These are phyloP conservation scores for Xylariaceae sp. DNA, from an alignment of 2,329 filamentous ascomycete species.

Conservation along the genomic window DNA sequence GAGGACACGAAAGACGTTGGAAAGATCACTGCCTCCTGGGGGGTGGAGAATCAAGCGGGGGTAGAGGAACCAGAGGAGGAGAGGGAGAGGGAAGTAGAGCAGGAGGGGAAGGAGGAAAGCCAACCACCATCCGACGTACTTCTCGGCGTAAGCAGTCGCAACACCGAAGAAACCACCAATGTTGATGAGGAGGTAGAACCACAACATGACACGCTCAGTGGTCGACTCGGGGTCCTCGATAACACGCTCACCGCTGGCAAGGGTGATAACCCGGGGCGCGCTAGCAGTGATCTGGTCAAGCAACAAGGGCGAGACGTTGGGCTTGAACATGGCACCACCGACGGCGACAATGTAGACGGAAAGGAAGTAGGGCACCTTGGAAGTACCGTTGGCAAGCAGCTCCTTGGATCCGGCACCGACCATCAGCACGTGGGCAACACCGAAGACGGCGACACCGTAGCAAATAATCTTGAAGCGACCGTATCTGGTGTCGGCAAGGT, in stretches of 20 bases:
- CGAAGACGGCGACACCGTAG: constrained; percentile 61
- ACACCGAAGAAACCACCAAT: constrained; percentile 49
- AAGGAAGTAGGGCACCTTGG: constrained; percentile 47
- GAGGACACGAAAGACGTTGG: constrained; percentile 40
- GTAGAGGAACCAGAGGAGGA: constrained; percentile 40
- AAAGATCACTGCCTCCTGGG: constrained; percentile 42
- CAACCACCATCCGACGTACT: constrained; percentile 48
- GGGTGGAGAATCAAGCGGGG: constrained; percentile 40
- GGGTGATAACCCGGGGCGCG: constrained; percentile 47
- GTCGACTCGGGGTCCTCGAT: constrained; percentile 65
- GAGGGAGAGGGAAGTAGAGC: constrained; percentile 39
- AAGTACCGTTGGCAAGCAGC: constrained; percentile 41
- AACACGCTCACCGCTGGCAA: constrained; percentile 54
- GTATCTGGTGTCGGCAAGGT: constrained; percentile 60
- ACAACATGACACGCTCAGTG: constrained; percentile 61
- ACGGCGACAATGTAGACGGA: constrained; percentile 50
- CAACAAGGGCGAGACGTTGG: constrained; percentile 64
- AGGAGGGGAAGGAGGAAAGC: constrained; percentile 42
- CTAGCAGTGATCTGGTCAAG: constrained; percentile 60
- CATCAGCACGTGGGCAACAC: constrained; percentile 64
- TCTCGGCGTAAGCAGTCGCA: constrained; percentile 48
- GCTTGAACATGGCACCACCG: constrained; percentile 66
- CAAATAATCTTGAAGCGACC: constrained; percentile 70
- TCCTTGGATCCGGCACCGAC: constrained; percentile 51
- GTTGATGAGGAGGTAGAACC: constrained; percentile 54